Evolutionary conservation across 306 rosid genomes (phyloP), one percentile per base, ranked within the genome.

Genomic region (Carpinus viminea): DNA sequence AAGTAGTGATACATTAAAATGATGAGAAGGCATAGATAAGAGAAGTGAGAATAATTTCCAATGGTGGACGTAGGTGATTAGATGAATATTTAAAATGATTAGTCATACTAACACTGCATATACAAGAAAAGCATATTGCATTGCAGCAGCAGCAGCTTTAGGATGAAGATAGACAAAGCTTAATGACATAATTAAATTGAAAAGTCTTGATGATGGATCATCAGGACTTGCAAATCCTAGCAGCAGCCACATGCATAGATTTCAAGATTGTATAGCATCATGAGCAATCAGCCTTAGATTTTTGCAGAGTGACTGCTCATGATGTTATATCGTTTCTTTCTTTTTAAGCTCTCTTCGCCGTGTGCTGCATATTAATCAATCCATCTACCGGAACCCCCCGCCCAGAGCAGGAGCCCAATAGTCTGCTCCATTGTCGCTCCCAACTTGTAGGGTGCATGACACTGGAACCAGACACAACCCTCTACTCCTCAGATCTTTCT

Each of bases 291-390:
- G 92, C 94, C 99, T 96, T 93, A 54, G 77, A 43, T 71, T 83
- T 82, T 38, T 85, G 92, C 93, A 96, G 99, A 96, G 90, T 96
- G 98, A 93, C 91, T 93, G 98, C 97, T 96, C 97, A 82, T 96
- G 99, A 96, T 96, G 89, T 87, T 96, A 96, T 93, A 93, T 85
- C 91, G 77, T 91, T 83, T 85, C 86, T 88, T 61, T 31, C 34
- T 31, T 31, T 31, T 86, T 83, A 86, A 79, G 79, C 69, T 78
- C 60, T 70, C 28, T 31, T 31, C 34, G 34, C 34, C 47, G 56
- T 26, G 73, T 76, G 83, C 83, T 74, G 74, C 82, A 69, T 72
- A 59, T 79, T 59, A 61, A 47, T 8, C 3, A 2, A 52, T 53
- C 61, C 48, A 17, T 74, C 88, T 87, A 93, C 76, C 80, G 91